Evolutionary conservation across 2,329 filamentous ascomycete genomes (phyloP).

Genomic region (Xylaria sp.): DNA sequence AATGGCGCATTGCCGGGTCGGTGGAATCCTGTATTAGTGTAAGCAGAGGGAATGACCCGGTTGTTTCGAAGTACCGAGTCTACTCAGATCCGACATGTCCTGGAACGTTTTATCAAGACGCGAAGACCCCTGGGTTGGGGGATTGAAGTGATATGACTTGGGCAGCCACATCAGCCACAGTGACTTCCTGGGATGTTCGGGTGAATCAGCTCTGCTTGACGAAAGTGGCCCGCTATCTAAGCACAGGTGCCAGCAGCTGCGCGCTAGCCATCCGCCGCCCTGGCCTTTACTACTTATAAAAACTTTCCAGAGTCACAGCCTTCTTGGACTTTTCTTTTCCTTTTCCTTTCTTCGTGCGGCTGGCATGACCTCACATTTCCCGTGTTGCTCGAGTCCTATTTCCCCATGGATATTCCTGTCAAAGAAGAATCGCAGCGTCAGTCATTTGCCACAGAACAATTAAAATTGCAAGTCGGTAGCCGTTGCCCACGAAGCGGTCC

Average conservation of each 20-base stretch:
- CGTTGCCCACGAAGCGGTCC: slow-evolving; percentile 36
- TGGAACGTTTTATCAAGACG: no score
- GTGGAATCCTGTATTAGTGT: neutral
- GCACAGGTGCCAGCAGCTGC: neutral
- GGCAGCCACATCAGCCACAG: neutral
- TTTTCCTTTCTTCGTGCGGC: slow-evolving; percentile 76
- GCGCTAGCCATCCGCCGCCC: neutral
- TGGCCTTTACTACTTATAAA: slow-evolving; percentile 20
- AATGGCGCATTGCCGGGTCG: neutral
- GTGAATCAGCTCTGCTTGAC: no score
- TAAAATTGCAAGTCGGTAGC: slow-evolving; percentile 61
- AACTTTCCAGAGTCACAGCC: neutral
- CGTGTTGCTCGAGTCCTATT: slow-evolving; percentile 77
- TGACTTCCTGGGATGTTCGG: no score
- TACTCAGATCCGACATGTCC: no score
- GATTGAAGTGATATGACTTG: no score
- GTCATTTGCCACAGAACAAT: slow-evolving; percentile 75
- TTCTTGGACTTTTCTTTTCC: slow-evolving; percentile 30
- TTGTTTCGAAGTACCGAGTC: no score
- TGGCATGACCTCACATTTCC: slow-evolving; percentile 73
- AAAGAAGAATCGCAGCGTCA: slow-evolving; percentile 68
- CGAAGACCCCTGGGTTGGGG: no score
- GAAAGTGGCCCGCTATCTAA: no score
- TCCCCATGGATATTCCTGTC: slow-evolving; percentile 57
- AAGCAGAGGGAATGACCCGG: neutral